Conservation (phyloP, 1,139 yeast species). For the Magnusiomyces magnusii region DNA sequence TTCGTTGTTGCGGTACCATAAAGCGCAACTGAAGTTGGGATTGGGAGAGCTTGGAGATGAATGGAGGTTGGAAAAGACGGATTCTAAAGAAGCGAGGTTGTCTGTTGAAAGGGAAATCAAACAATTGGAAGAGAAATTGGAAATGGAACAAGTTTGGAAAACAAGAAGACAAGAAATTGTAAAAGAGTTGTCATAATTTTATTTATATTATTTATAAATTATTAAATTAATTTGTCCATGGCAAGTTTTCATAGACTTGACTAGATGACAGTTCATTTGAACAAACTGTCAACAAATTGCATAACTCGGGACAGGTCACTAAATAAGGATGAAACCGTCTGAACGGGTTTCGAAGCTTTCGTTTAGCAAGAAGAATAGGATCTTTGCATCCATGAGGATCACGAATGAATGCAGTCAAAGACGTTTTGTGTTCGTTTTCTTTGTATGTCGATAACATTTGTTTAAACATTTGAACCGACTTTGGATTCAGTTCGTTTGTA, state of each 20-base stretch:
- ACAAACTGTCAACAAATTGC: slow-evolving; percentile 19
- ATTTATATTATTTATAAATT: too few species aligned
- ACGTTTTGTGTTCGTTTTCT: slow-evolving; percentile 53
- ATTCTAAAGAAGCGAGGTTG: slow-evolving; percentile 25
- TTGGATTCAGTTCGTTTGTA: too few species aligned
- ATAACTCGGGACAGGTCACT: slow-evolving; percentile 21
- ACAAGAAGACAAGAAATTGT: slow-evolving; percentile 31
- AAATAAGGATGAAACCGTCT: slow-evolving; percentile 41
- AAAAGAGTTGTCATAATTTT: slow-evolving; percentile 16
- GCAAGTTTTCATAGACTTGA: slow-evolving; percentile 3
- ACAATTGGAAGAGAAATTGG: slow-evolving; percentile 26
- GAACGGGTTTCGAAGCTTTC: slow-evolving; percentile 52
- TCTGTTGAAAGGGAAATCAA: slow-evolving; percentile 34
- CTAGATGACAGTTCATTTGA: slow-evolving; percentile 10
- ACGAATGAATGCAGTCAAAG: slow-evolving; percentile 45
- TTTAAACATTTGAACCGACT: too few species aligned
- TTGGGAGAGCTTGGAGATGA: slow-evolving; percentile 45
- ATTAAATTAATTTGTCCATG: slow-evolving; percentile 7
- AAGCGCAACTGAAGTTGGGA: slow-evolving; percentile 53
- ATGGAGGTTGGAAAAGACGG: slow-evolving; percentile 38
- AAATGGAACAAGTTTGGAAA: slow-evolving; percentile 29
- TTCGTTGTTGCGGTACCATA: slow-evolving; percentile 77
- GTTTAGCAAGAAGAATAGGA: slow-evolving; percentile 39
- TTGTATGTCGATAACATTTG: too few species aligned
- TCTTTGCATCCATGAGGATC: slow-evolving; percentile 57